These are phyloP conservation scores for Lanmaoa pseudosensibilis DNA, from an alignment of 768 basidiomycete species.

Conservation along the genomic window DNA sequence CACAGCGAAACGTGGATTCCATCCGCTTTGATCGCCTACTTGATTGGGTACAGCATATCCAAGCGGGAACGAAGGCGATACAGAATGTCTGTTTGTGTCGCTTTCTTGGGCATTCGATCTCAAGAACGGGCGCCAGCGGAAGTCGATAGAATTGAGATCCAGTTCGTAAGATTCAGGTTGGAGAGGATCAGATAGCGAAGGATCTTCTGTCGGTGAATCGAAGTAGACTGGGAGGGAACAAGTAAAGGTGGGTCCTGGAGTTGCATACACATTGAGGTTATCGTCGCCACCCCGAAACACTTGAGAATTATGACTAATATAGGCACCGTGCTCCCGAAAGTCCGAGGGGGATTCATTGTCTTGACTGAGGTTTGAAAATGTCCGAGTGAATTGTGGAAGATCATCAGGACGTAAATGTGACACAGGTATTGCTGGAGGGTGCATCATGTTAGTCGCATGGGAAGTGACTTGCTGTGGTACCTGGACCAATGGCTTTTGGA, in stretches of 20 bases:
- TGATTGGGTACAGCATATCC: slow-evolving; percentile 6
- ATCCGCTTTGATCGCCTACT: slow-evolving; percentile 18
- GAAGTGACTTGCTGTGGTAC: slow-evolving; percentile 11
- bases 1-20: slow-evolving; percentile 11
- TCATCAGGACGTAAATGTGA: slow-evolving; percentile 20
- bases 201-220: slow-evolving; percentile 54
- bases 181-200: slow-evolving; percentile 40
- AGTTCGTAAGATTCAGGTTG: slow-evolving; percentile 38
- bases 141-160: slow-evolving; percentile 46
- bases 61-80: not conserved
- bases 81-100: not conserved
- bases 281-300: slow-evolving; percentile 1
- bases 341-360: slow-evolving; percentile 15
- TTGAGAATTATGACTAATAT: slow-evolving; percentile 1
- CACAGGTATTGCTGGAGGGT: slow-evolving; percentile 6
- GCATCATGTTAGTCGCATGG: slow-evolving; percentile 9
- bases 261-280: slow-evolving; percentile 36
- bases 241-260: slow-evolving; percentile 47
- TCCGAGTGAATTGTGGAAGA: not conserved
- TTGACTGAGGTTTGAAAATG: slow-evolving; percentile 9
- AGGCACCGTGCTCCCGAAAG: slow-evolving; percentile 4
- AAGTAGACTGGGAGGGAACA: slow-evolving; percentile 43
- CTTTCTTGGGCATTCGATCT: slow-evolving; percentile 21
- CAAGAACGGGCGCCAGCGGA: slow-evolving; percentile 57
- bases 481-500: slow-evolving; percentile 3